These are phyloP conservation scores for Tolypocladium guangdongense DNA, from an alignment of 2,329 filamentous ascomycete species.

Conservation along the genomic window DNA sequence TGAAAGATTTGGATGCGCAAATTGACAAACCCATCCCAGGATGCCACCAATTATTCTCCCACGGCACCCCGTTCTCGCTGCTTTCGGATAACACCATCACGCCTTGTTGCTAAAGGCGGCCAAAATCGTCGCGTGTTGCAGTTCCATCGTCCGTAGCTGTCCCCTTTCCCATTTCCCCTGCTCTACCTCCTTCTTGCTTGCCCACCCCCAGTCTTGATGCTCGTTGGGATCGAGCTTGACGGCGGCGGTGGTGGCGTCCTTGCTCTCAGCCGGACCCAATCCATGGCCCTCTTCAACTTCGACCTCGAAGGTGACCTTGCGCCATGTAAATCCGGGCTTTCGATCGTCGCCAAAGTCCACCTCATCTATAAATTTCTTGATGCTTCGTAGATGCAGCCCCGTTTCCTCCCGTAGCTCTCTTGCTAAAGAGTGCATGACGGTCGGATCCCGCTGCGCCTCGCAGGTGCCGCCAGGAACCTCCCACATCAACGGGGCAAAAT, in stretches of 20 bases:
- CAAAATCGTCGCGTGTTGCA: neutral
- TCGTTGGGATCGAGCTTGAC: slow-evolving; percentile 5
- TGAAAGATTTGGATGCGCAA: neutral
- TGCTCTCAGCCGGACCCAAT: neutral
- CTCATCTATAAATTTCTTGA: slow-evolving; percentile 1
- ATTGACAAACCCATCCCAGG: neutral
- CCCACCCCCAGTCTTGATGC: slow-evolving; percentile 7
- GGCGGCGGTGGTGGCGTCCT: neutral
- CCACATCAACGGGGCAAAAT: slow-evolving; percentile 4
- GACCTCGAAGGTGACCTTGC: slow-evolving; percentile 4
- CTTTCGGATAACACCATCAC: neutral
- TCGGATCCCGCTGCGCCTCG: slow-evolving; percentile 1
- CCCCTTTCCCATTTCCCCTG: neutral
- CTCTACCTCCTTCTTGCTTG: slow-evolving; percentile 1
- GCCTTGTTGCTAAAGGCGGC: neutral
- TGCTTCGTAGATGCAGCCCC: slow-evolving; percentile 1
- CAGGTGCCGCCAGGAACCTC: slow-evolving; percentile 3
- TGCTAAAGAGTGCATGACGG: neutral
- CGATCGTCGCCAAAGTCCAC: slow-evolving; percentile 1
- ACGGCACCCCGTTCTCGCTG: neutral
- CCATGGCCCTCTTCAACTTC: slow-evolving; percentile 1
- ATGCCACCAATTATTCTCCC: neutral
- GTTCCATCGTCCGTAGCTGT: neutral
- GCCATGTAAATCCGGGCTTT: slow-evolving; percentile 1
- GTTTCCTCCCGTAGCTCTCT: slow-evolving; percentile 5